phyloP scores from a whole-genome alignment of 2,329 filamentous ascomycete species.

The Aspergillus oerlinghausenensis region DNA sequence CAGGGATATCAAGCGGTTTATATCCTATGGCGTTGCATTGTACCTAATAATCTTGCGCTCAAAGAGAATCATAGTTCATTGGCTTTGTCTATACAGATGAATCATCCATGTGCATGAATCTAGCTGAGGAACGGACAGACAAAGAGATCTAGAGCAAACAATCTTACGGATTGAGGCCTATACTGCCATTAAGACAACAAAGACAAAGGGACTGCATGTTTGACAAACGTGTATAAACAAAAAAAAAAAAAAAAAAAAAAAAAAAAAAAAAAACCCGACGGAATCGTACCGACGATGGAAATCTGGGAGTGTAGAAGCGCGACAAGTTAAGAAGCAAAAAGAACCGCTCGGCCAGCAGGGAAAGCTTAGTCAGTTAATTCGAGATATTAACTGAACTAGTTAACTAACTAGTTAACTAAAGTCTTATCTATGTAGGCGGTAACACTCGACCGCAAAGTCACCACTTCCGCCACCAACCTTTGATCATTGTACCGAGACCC shows the following conservation, averaged over 20 bases:
- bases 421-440: too few species aligned
- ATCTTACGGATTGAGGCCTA: too few species aligned
- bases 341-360: not conserved
- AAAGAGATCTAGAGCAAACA: not conserved
- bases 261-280: not conserved
- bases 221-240: too few species aligned
- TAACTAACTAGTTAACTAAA: too few species aligned
- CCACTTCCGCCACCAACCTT: not conserved
- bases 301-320: not conserved
- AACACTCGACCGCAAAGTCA: too few species aligned
- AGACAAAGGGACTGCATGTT: too few species aligned
- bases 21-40: not conserved
- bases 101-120: not conserved
- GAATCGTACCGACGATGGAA: not conserved
- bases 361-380: not conserved
- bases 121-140: not conserved
- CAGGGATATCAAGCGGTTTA: not conserved
- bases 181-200: too few species aligned
- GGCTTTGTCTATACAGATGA: not conserved
- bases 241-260: too few species aligned
- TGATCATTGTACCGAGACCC: not conserved
- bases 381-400: too few species aligned
- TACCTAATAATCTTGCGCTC: not conserved
- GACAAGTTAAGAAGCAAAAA: not conserved
- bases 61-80: not conserved